phyloP scores from a whole-genome alignment of 2,329 filamentous ascomycete species.

The Apiospora pterosperma region DNA sequence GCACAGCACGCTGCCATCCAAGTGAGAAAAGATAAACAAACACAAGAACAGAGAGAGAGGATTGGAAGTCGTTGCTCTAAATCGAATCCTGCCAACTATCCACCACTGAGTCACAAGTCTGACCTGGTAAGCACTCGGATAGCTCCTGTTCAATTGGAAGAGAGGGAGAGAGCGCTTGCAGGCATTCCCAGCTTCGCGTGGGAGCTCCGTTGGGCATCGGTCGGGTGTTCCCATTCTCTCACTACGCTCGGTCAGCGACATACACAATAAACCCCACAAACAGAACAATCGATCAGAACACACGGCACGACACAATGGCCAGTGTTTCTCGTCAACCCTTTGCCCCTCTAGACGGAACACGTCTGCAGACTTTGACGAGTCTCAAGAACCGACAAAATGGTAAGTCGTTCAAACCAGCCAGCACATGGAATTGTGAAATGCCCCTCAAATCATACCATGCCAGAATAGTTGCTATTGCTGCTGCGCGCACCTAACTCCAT shows the following conservation, averaged over 20 bases:
- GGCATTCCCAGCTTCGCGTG: constrained; percentile 7
- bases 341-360: constrained; percentile 65
- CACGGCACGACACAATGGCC: constrained; percentile 42
- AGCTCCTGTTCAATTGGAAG: constrained; percentile 9
- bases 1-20: neutral
- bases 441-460: neutral
- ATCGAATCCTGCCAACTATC: neutral
- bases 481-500: neutral
- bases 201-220: constrained; percentile 8
- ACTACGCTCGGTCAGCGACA: neutral
- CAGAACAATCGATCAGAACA: neutral
- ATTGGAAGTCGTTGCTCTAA: neutral
- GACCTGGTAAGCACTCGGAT: neutral
- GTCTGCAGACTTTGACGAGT: constrained; percentile 69
- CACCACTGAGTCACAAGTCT: neutral
- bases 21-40: constrained; percentile 2
- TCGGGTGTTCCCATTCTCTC: neutral
- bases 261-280: neutral
- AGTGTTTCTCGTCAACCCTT: constrained; percentile 67
- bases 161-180: neutral
- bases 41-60: neutral
- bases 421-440: neutral
- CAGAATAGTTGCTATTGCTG: neutral
- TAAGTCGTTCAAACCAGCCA: constrained; percentile 35
- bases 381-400: constrained; percentile 76